Conservation (phyloP, 164 flowering plant species). For the Amborella trichopoda region DNA sequence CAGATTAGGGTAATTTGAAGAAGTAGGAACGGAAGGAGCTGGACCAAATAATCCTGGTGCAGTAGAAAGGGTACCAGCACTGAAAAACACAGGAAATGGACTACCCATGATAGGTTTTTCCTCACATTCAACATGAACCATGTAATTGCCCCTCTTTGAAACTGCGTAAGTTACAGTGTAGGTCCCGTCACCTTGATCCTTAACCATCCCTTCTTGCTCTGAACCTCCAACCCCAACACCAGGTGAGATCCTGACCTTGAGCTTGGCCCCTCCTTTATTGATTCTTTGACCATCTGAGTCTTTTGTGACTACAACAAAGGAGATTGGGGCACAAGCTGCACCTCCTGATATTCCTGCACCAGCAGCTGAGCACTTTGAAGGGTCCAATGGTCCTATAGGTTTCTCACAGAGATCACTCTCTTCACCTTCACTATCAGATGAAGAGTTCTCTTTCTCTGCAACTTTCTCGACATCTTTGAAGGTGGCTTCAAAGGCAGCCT, state of each 20-base stretch:
- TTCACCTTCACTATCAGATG: slow-evolving; percentile 61
- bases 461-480: slow-evolving; percentile 58
- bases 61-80: slow-evolving; percentile 39
- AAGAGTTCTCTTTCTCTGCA: slow-evolving; percentile 14
- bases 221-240: slow-evolving; percentile 90
- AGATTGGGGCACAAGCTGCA: slow-evolving; percentile 58
- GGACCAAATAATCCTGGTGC: slow-evolving; percentile 68
- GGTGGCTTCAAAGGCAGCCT: slow-evolving; percentile 98
- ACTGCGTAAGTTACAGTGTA: slow-evolving; percentile 83
- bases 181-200: slow-evolving; percentile 85
- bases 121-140: slow-evolving; percentile 83
- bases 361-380: slow-evolving; percentile 74
- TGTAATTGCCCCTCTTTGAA: slow-evolving; percentile 89
- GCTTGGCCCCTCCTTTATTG: slow-evolving; percentile 49
- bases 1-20: slow-evolving; percentile 41
- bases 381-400: slow-evolving; percentile 89
- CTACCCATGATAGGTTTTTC: slow-evolving; percentile 90
- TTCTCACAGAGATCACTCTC: slow-evolving; percentile 39
- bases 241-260: slow-evolving; percentile 69
- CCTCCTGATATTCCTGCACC: slow-evolving; percentile 95
- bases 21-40: slow-evolving; percentile 28
- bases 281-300: slow-evolving; percentile 81
- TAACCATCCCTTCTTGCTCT: slow-evolving; percentile 88
- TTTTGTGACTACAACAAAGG: slow-evolving; percentile 67
- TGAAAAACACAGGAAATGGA: slow-evolving; percentile 94